phyloP scores from a whole-genome alignment of 2,329 filamentous ascomycete species.

The Aureobasidium sp. region DNA sequence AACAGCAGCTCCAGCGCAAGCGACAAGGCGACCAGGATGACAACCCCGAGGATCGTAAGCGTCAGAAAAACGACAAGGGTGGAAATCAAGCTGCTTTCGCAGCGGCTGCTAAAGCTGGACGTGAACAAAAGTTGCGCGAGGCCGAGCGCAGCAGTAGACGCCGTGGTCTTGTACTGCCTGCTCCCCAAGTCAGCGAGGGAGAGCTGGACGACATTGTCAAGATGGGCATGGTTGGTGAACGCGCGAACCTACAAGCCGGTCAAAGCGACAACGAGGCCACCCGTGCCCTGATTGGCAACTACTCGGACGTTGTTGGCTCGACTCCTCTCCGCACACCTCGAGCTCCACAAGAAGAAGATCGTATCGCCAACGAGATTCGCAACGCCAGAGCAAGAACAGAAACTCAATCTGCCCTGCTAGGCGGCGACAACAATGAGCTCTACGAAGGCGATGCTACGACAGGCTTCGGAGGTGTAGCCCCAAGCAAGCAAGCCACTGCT shows the following conservation, averaged over 20 bases:
- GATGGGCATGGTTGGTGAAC: conserved; percentile 91
- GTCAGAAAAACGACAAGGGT: conserved; percentile 82
- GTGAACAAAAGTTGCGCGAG: conserved; percentile 89
- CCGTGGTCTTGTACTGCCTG: conserved; percentile 70
- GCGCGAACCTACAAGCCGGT: conserved; percentile 66
- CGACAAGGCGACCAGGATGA: conserved; percentile 89
- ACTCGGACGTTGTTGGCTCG: conserved; percentile 69
- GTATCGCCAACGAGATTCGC: conserved; percentile 90
- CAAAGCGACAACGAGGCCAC: conserved; percentile 80
- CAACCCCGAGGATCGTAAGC: conserved; percentile 68
- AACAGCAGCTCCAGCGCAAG: conserved; percentile 85
- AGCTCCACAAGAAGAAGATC: conserved; percentile 86
- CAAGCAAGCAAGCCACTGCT: conserved; percentile 71
- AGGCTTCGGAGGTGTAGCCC: conserved; percentile 78
- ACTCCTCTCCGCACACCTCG: conserved; percentile 89
- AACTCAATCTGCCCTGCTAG: conserved; percentile 86
- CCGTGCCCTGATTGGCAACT: conserved; percentile 78
- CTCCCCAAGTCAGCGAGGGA: conserved; percentile 84
- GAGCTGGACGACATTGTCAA: conserved; percentile 98
- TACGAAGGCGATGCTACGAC: conserved; percentile 76
- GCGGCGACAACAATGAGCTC: conserved; percentile 87
- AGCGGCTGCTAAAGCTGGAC: conserved; percentile 85
- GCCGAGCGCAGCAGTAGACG: conserved; percentile 96
- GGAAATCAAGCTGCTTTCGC: conserved; percentile 71
- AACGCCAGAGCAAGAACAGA: conserved; percentile 90